Percentiles rank a stretch among this genome's conserved stretches.
Conservation (phyloP, 176 grass and related monocot species). For the Areca catechu region DNA sequence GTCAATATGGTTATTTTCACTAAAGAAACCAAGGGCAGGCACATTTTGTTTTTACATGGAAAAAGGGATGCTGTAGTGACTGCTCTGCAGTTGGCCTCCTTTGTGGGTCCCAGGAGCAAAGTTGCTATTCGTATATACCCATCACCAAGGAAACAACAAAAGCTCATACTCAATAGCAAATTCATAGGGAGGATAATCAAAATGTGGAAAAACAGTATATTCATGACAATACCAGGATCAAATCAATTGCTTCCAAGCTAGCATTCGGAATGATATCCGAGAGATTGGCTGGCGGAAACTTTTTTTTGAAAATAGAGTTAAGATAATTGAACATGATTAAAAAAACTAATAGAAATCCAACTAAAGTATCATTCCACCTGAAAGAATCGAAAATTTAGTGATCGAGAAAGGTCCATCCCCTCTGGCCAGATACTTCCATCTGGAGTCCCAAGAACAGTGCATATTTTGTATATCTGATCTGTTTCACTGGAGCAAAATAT, state of each 20-base stretch:
- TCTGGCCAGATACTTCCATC: constrained; percentile 68
- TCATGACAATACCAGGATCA: constrained; percentile 52
- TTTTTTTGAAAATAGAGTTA: constrained; percentile 20
- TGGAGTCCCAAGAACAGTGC: constrained; percentile 74
- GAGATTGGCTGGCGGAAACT: constrained; percentile 53
- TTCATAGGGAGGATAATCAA: background rate
- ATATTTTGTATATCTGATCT: constrained; percentile 87
- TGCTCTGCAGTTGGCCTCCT: constrained; percentile 83
- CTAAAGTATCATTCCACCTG: constrained; percentile 41
- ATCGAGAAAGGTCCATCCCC: constrained; percentile 60
- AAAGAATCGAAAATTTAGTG: constrained; percentile 50
- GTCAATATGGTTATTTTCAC: constrained; percentile 15
- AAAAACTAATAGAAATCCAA: constrained; percentile 7
- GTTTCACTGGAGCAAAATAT: constrained; percentile 46
- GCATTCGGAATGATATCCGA: constrained; percentile 78
- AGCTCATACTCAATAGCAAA: background rate
- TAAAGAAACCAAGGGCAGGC: constrained; percentile 13
- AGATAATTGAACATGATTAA: constrained; percentile 3
- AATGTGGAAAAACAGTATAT: constrained; percentile 7
- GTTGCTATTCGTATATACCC: constrained; percentile 26
- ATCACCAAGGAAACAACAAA: too few relatives aligned
- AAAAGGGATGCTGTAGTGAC: constrained; percentile 77
- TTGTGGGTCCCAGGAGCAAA: constrained; percentile 84
- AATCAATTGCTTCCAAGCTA: constrained; percentile 68
- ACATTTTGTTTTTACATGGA: constrained; percentile 47